These are phyloP conservation scores for Senna tora DNA, from an alignment of 306 rosid species.

Conservation along the genomic window DNA sequence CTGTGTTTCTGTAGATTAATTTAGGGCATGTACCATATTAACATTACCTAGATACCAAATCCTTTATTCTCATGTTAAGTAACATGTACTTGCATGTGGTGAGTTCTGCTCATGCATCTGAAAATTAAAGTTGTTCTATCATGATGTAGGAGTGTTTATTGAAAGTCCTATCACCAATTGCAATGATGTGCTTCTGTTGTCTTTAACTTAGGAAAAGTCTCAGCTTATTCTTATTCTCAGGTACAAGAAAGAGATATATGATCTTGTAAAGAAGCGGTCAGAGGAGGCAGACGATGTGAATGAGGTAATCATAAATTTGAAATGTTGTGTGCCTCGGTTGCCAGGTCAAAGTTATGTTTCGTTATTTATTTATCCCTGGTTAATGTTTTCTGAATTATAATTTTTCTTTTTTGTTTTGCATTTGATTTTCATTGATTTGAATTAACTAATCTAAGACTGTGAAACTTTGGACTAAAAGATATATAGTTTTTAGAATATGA, in stretches of 20 bases:
- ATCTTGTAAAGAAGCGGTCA: constrained; percentile 74
- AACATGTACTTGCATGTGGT: constrained; percentile 5
- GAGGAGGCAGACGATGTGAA: constrained; percentile 69
- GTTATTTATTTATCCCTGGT: constrained; percentile 24
- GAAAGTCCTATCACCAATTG: constrained; percentile 17
- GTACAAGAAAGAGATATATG: constrained; percentile 79
- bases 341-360: constrained; percentile 6
- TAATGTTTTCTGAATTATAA: constrained; percentile 27
- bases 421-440: constrained; percentile 16
- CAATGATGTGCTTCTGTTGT: constrained; percentile 15
- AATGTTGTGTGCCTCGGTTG: constrained; percentile 29
- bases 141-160: constrained; percentile 11
- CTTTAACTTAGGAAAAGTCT: constrained; percentile 20
- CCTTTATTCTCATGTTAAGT: background rate
- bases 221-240: constrained; percentile 45
- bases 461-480: background rate
- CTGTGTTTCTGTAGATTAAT: background rate
- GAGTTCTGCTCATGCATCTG: constrained; percentile 21
- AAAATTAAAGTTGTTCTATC: constrained; percentile 17
- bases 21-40: background rate
- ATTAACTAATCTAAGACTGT: constrained; percentile 8
- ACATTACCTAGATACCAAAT: background rate
- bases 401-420: constrained; percentile 16
- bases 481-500: constrained; percentile 7
- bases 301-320: constrained; percentile 58